A percentile compares a stretch with the other conserved stretches of the same genome.
phyloP scores from a whole-genome alignment of 768 basidiomycete genomes.

The Suillus paluster region DNA sequence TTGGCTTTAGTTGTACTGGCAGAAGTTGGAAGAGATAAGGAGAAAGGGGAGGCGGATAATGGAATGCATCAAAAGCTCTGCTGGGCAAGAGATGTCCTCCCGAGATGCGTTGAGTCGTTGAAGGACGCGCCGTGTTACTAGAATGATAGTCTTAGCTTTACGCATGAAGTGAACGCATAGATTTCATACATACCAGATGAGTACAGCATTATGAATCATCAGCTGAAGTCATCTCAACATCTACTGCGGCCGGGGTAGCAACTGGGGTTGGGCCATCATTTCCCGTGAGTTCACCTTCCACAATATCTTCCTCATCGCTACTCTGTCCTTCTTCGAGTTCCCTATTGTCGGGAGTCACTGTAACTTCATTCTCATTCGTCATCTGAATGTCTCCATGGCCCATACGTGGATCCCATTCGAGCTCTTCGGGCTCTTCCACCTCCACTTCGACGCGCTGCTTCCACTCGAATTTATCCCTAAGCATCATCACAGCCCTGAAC shows the following conservation, averaged over 20 bases:
- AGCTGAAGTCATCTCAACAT: slow-evolving; percentile 25
- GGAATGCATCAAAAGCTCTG: slow-evolving; percentile 26
- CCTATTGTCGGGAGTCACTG: slow-evolving; percentile 19
- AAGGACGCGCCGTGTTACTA: slow-evolving; percentile 45
- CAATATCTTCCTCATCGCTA: slow-evolving; percentile 43
- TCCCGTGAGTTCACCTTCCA: slow-evolving; percentile 38
- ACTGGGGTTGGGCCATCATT: slow-evolving; percentile 33
- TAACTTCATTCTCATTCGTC: slow-evolving; percentile 17
- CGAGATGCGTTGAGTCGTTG: slow-evolving; percentile 45
- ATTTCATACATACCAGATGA: slow-evolving; percentile 8
- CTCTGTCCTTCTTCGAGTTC: slow-evolving; percentile 39
- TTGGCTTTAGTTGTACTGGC: slow-evolving; percentile 58
- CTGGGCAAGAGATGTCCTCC: slow-evolving; percentile 48
- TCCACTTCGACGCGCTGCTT: slow-evolving; percentile 80
- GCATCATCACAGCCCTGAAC: slow-evolving; percentile 78
- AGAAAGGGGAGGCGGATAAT: slow-evolving; percentile 24
- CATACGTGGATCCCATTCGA: slow-evolving; percentile 68
- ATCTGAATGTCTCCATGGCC: slow-evolving; percentile 21
- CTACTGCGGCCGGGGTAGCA: slow-evolving; percentile 19
- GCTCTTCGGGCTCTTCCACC: slow-evolving; percentile 78
- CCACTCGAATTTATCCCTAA: slow-evolving; percentile 83
- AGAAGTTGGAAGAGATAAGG: slow-evolving; percentile 35
- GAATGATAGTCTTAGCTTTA: slow-evolving; percentile 3
- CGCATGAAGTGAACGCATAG: not conserved
- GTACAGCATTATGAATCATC: slow-evolving; percentile 9